Conservation (phyloP, 345 rosid genomes). For the Stellera chamaejasme region DNA sequence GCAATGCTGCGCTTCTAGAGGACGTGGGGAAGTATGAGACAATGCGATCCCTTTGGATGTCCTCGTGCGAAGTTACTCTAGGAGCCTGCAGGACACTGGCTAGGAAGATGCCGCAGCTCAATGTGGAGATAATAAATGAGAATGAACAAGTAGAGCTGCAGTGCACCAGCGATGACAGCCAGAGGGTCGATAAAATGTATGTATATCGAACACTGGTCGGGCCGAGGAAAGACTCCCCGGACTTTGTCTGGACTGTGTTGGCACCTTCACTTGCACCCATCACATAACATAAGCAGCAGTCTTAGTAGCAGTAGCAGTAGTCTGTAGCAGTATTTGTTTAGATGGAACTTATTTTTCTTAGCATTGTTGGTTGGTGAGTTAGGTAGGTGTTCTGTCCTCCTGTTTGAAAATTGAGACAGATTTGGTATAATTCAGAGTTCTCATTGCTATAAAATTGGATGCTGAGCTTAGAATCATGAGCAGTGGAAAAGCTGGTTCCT, state of each 20-base stretch:
- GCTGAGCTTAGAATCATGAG: too few relatives aligned
- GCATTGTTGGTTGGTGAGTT: slow-evolving; percentile 14
- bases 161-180: slow-evolving; percentile 23
- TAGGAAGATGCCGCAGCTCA: slow-evolving; percentile 51
- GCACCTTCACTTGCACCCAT: slow-evolving; percentile 4
- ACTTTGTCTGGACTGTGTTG: slow-evolving; percentile 54
- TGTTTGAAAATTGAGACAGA: slow-evolving; percentile 14
- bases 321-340: slow-evolving; percentile 21
- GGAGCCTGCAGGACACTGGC: slow-evolving; percentile 76
- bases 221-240: slow-evolving; percentile 62
- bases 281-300: too few relatives aligned
- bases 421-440: slow-evolving; percentile 14
- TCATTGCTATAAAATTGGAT: slow-evolving; percentile 7
- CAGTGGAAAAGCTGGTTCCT: too few relatives aligned
- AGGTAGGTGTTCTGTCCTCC: slow-evolving; percentile 11
- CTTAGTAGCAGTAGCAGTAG: background rate
- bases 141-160: slow-evolving; percentile 26
- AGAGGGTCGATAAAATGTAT: slow-evolving; percentile 67
- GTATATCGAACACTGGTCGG: slow-evolving; percentile 71
- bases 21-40: slow-evolving; percentile 80
- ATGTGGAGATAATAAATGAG: slow-evolving; percentile 77
- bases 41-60: slow-evolving; percentile 99
- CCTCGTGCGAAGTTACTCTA: slow-evolving; percentile 80
- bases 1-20: slow-evolving; percentile 58
- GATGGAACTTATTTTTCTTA: slow-evolving; percentile 16